These are phyloP conservation scores for Thermoascus crustaceus DNA, from an alignment of 2,329 filamentous ascomycete genomes.

Conservation along the genomic window DNA sequence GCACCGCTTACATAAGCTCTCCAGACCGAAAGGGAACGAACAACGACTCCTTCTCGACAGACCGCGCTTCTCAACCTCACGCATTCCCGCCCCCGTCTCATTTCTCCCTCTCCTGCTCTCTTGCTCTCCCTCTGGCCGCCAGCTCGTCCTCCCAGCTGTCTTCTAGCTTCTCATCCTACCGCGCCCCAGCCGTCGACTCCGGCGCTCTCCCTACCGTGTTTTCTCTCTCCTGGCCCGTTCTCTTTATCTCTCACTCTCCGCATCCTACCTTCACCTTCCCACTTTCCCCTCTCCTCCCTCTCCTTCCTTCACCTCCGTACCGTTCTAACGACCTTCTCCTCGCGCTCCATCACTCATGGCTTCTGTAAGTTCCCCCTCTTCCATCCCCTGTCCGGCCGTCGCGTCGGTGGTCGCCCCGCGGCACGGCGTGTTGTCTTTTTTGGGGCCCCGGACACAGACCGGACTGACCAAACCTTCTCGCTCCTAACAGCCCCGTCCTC, in stretches of 20 bases:
- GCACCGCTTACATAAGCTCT: slow-evolving; percentile 2
- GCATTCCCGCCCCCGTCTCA: background rate
- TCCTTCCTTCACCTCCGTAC: slow-evolving; percentile 3
- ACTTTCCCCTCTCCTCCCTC: slow-evolving; percentile 6
- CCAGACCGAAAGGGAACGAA: slow-evolving; percentile 2
- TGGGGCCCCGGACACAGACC: too few species aligned
- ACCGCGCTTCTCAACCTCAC: background rate
- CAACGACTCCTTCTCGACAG: slow-evolving; percentile 1
- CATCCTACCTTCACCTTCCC: slow-evolving; percentile 5
- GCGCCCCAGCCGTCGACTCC: slow-evolving; percentile 1
- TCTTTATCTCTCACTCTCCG: background rate
- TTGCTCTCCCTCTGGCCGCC: background rate
- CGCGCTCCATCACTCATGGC: slow-evolving; percentile 32
- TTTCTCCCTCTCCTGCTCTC: background rate
- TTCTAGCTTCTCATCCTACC: slow-evolving; percentile 6
- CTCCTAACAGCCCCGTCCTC: slow-evolving; percentile 32
- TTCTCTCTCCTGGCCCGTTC: slow-evolving; percentile 1
- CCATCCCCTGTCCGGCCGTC: background rate
- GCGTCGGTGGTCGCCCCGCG: too few species aligned
- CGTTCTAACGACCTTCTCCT: slow-evolving; percentile 1
- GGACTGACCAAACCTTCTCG: slow-evolving; percentile 1
- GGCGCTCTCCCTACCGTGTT: background rate
- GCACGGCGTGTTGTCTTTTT: too few species aligned
- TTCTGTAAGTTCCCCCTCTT: slow-evolving; percentile 34
- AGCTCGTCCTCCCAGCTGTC: slow-evolving; percentile 1